Conservation (phyloP, 1,284 basidiomycete species). For the Hemileia vastatrix region DNA sequence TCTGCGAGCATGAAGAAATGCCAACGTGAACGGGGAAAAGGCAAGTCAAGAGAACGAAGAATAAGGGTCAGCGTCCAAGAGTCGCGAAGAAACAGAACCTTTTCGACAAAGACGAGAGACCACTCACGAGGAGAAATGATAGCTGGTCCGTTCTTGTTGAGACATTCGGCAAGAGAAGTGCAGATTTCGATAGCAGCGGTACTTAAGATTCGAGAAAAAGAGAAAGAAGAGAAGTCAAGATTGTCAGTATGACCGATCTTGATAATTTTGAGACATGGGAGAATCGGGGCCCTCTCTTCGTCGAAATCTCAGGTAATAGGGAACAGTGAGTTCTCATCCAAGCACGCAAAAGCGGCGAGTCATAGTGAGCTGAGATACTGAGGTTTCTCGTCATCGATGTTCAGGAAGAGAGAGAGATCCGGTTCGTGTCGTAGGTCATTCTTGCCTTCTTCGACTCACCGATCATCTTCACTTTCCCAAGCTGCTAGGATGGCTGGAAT, state of each 20-base stretch:
- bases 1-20: neutral
- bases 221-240: no score
- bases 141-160: conserved; percentile 79
- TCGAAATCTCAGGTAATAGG: no score
- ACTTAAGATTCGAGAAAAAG: no score
- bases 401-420: conserved; percentile 2
- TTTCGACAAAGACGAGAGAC: conserved; percentile 6
- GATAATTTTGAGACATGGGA: no score
- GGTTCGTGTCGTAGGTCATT: conserved; percentile 12
- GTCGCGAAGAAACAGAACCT: no score
- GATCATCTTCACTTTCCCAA: conserved; percentile 92
- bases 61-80: neutral
- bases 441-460: no score
- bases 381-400: no score
- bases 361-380: conserved; percentile 77
- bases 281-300: no score
- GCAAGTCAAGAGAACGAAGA: neutral
- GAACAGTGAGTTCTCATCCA: no score
- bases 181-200: conserved; percentile 77
- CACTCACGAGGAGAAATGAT: no score
- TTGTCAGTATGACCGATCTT: no score
- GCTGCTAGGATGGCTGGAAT: conserved; percentile 71
- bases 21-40: neutral
- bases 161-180: conserved; percentile 75
- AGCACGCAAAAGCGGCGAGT: no score